Evolutionary conservation across 345 rosid genomes (phyloP), one percentile per base, ranked within the genome.

Genomic region (Ceriops zippeliana): DNA sequence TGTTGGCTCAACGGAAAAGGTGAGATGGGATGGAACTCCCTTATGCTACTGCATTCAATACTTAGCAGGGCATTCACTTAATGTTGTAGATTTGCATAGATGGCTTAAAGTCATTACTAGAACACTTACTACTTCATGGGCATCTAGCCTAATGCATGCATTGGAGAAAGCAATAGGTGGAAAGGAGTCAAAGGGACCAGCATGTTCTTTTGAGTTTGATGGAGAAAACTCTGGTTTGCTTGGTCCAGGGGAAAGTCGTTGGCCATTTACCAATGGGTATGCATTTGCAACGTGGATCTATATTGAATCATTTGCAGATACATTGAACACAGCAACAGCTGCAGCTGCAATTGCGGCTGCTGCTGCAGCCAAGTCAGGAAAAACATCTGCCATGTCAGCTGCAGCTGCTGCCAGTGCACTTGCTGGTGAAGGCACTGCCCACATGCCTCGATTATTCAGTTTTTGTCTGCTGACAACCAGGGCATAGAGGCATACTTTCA

Each of bases 391-490:
- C 34, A 90, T 95, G 98, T 95, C 98, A 47, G 98, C 98, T 78
- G 98, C 99, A 75, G 98, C 98, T 58, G 99, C 99, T 75, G 99
- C 99, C 46, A 91, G 96, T 89, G 97, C 98, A 26, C 96, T 95
- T 58, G 99, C 98, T 75, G 99, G 99, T 58, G 99, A 95, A 86
- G 98, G 99, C 70, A 90, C 96, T 22, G 90, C 91, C 34, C 98
- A 95, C 75, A 95, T 95, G 99, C 99, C 99, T 65, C 89, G 99
- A 67, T 73, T 95, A 72, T 95, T 95, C 78, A 92, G 99, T 84
- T 95, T 83, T 83, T 95, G 68, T 86, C 99, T 53, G 92, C 93
- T 73, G 99, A 95, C 85, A 92, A 84, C 82, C 99, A 92, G 77
- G 99, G 99, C 37, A 69, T 91, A 68, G 99, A 92, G 79, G 99